These are phyloP conservation scores for Xylaria sp. DNA, from an alignment of 2,329 filamentous ascomycete species.

Conservation along the genomic window DNA sequence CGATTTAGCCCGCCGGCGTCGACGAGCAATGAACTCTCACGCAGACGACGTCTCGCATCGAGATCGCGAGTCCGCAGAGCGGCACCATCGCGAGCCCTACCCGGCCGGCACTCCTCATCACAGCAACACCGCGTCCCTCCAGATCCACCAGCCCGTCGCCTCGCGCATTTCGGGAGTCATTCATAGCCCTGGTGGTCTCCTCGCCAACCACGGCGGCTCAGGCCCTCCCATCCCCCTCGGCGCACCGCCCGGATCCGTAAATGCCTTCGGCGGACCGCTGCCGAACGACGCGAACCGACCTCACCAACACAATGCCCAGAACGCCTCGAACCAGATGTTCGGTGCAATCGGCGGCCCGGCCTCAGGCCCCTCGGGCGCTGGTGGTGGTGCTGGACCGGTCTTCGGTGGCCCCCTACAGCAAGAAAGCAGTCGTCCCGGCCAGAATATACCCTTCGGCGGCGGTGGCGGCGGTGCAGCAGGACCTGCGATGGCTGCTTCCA, in stretches of 20 bases:
- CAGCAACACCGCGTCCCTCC: slow-evolving; percentile 86
- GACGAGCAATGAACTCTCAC: slow-evolving; percentile 50
- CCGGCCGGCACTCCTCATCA: slow-evolving; percentile 77
- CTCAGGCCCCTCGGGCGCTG: slow-evolving; percentile 52
- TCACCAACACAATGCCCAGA: slow-evolving; percentile 64
- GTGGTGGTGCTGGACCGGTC: slow-evolving; percentile 69
- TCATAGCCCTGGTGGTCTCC: slow-evolving; percentile 89
- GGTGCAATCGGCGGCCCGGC: slow-evolving; percentile 48
- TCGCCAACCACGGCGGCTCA: slow-evolving; percentile 76
- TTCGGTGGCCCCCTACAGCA: slow-evolving; percentile 77
- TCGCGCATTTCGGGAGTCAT: slow-evolving; percentile 83
- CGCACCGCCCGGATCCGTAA: slow-evolving; percentile 62
- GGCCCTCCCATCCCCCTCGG: slow-evolving; percentile 64
- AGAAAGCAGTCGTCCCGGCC: slow-evolving; percentile 68
- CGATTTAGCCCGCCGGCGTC: slow-evolving; percentile 34
- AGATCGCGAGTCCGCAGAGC: slow-evolving; percentile 74
- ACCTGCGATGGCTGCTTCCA: slow-evolving; percentile 57
- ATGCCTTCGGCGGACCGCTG: slow-evolving; percentile 65
- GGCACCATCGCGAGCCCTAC: slow-evolving; percentile 71
- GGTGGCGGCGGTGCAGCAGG: slow-evolving; percentile 64
- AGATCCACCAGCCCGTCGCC: slow-evolving; percentile 94
- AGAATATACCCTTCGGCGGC: slow-evolving; percentile 69
- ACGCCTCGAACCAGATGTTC: slow-evolving; percentile 65
- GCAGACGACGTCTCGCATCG: slow-evolving; percentile 64
- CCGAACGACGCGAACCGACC: slow-evolving; percentile 64